These are phyloP conservation scores for Purpureocillium takamizusanense DNA, from an alignment of 2,329 filamentous ascomycete species.

Conservation along the genomic window DNA sequence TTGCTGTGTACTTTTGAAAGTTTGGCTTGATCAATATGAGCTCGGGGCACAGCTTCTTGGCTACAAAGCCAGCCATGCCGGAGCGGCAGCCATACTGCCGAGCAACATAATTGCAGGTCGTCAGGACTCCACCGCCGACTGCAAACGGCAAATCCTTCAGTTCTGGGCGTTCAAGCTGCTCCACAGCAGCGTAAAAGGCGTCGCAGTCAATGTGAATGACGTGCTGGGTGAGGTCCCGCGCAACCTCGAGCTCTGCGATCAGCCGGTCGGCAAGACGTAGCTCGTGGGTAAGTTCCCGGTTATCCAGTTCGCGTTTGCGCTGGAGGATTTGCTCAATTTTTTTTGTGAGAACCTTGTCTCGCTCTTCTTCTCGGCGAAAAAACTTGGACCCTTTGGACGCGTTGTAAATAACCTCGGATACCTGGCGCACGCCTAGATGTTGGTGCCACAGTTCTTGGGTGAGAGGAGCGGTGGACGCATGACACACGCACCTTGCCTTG, in stretches of 20 bases:
- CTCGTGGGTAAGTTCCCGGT: slow-evolving; percentile 64
- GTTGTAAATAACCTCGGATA: slow-evolving; percentile 95
- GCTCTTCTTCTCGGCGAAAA: slow-evolving; percentile 82
- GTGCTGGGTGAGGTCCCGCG: slow-evolving; percentile 72
- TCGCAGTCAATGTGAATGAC: slow-evolving; percentile 95
- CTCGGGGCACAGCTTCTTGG: slow-evolving; percentile 84
- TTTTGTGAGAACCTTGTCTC: slow-evolving; percentile 71
- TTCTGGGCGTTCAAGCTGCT: slow-evolving; percentile 75
- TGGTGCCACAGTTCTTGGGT: too few relatives aligned
- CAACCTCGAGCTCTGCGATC: slow-evolving; percentile 68
- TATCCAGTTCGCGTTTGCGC: slow-evolving; percentile 68
- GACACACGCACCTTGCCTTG: slow-evolving; percentile 59
- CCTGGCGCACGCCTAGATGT: too few relatives aligned
- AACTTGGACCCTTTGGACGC: slow-evolving; percentile 94
- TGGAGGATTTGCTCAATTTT: slow-evolving; percentile 76
- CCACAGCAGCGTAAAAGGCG: slow-evolving; percentile 93
- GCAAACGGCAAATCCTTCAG: slow-evolving; percentile 83
- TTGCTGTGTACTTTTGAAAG: slow-evolving; percentile 83
- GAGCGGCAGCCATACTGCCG: slow-evolving; percentile 84
- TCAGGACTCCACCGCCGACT: slow-evolving; percentile 62
- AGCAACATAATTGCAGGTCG: slow-evolving; percentile 77
- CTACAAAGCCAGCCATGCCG: slow-evolving; percentile 94
- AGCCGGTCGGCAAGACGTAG: slow-evolving; percentile 71
- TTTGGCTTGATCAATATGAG: slow-evolving; percentile 76
- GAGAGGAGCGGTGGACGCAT: too few relatives aligned